These are phyloP conservation scores for Blastobotrys niveus DNA, from an alignment of 1,139 yeast species.

Conservation along the genomic window DNA sequence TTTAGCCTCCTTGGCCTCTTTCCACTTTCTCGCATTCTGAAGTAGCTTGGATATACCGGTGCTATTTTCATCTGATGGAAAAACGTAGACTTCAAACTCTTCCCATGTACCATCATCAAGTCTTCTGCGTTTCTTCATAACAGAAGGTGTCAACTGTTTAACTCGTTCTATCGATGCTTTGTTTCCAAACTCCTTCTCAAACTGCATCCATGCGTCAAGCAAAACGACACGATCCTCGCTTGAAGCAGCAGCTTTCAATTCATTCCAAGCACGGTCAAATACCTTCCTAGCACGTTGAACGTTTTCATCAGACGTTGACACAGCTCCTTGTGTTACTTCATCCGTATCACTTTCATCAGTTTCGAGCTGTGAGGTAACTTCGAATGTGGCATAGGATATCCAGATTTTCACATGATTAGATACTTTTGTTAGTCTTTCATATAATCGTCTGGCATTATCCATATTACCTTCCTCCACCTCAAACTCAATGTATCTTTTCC, in stretches of 20 bases:
- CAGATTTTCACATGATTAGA: constrained; percentile 45
- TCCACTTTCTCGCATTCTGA: constrained; percentile 63
- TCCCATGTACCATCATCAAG: constrained; percentile 46
- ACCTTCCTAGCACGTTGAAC: constrained; percentile 47
- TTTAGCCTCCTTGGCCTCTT: constrained; percentile 12
- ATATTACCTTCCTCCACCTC: constrained; percentile 57
- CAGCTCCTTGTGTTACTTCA: constrained; percentile 31
- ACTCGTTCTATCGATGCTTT: constrained; percentile 37
- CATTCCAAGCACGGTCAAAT: constrained; percentile 50
- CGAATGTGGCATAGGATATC: constrained; percentile 69
- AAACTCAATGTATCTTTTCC: constrained; percentile 51
- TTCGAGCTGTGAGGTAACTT: constrained; percentile 34
- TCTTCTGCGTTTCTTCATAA: constrained; percentile 45
- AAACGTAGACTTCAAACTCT: constrained; percentile 59
- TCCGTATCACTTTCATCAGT: constrained; percentile 45
- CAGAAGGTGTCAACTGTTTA: constrained; percentile 49
- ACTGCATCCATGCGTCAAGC: constrained; percentile 58
- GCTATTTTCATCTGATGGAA: constrained; percentile 43
- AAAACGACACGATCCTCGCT: constrained; percentile 44
- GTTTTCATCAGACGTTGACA: constrained; percentile 42
- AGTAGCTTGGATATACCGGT: constrained; percentile 46
- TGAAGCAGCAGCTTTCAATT: constrained; percentile 34
- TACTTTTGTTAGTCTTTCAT: constrained; percentile 40
- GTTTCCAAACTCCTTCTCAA: constrained; percentile 62
- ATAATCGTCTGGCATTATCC: constrained; percentile 50